Evolutionary conservation across 768 basidiomycete species (phyloP).

Genomic region (Russula sp.): DNA sequence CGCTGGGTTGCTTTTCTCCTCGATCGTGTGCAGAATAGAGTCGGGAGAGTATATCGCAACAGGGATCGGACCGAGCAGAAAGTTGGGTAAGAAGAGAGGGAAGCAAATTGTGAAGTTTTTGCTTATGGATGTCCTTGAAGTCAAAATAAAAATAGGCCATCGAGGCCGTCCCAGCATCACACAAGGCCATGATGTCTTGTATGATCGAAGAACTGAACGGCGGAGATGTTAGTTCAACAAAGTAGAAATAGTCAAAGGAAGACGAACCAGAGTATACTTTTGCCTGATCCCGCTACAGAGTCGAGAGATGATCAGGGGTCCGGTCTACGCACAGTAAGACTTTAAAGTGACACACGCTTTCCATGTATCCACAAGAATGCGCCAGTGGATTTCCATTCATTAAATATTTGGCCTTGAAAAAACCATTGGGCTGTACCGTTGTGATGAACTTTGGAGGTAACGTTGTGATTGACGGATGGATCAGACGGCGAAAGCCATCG

Average conservation of each 20-base stretch:
- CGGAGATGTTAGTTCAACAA: background rate
- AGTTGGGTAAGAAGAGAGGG: conserved; percentile 14
- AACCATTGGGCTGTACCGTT: background rate
- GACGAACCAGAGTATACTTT: background rate
- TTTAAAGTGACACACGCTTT: background rate
- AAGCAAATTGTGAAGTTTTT: background rate
- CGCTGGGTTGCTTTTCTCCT: background rate
- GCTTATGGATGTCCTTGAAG: conserved; percentile 8
- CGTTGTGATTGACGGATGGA: background rate
- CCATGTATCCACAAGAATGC: background rate
- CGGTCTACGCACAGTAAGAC: background rate
- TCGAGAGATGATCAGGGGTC: background rate
- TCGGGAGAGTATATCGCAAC: background rate
- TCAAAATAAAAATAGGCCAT: conserved; percentile 16
- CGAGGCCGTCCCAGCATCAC: background rate
- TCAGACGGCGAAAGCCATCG: conserved; percentile 1
- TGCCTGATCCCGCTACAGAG: background rate
- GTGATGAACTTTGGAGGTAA: background rate
- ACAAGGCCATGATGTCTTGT: background rate
- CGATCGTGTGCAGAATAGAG: background rate
- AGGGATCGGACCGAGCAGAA: background rate
- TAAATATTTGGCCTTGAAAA: background rate
- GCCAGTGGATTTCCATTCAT: background rate
- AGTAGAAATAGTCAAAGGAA: background rate
- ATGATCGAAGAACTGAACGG: background rate